Evolutionary conservation across 108 stramenopile genomes (phyloP).

Genomic region (Skeletonema marinoi): DNA sequence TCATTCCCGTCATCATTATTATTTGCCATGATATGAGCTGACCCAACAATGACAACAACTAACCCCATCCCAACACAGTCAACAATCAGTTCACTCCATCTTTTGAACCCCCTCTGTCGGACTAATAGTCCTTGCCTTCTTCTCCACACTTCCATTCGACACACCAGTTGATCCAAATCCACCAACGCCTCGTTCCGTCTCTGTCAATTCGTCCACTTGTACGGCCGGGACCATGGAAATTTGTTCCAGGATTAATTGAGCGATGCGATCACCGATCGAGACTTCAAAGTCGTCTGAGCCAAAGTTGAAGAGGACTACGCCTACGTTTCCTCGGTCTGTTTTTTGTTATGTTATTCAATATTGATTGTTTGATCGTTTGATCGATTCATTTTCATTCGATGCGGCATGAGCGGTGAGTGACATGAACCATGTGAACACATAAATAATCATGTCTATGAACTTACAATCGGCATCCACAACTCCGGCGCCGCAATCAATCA

Average conservation of each 20-base stretch:
- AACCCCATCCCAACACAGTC: too few species aligned
- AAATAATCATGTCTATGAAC: too few species aligned
- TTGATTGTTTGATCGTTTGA: too few species aligned
- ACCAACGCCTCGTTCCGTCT: constrained; percentile 82
- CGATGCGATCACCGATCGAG: constrained; percentile 92
- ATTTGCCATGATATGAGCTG: too few species aligned
- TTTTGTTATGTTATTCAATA: not conserved
- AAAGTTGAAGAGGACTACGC: constrained; percentile 98
- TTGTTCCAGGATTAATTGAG: constrained; percentile 95
- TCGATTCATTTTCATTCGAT: too few species aligned
- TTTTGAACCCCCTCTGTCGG: not conserved
- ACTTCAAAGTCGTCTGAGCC: constrained; percentile 85
- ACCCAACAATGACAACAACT: too few species aligned
- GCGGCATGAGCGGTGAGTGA: too few species aligned
- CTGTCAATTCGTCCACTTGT: constrained; percentile 85
- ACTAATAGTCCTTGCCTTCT: not conserved
- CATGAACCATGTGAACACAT: too few species aligned
- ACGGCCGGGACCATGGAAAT: constrained; percentile 84
- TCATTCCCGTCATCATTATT: too few species aligned
- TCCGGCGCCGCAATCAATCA: constrained; percentile 97
- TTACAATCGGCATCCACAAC: constrained; percentile 94
- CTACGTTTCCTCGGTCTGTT: constrained; percentile 90
- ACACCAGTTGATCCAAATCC: constrained; percentile 94
- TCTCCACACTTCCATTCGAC: not conserved
- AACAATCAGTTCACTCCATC: too few species aligned